These are phyloP conservation scores for Colletotrichum sublineola DNA, from an alignment of 2,329 filamentous ascomycete genomes.

Conservation along the genomic window DNA sequence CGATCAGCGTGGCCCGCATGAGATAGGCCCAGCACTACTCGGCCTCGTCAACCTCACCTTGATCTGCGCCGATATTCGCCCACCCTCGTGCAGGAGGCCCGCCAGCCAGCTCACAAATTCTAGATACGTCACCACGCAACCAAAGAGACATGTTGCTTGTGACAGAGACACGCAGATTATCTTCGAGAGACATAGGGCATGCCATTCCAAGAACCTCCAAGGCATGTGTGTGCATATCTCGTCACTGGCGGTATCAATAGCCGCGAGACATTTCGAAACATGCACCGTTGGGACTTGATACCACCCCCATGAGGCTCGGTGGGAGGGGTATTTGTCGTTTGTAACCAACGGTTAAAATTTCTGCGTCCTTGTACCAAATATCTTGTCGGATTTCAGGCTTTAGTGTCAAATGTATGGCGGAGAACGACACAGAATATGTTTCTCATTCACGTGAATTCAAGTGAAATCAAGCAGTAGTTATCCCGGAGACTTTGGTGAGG, in stretches of 20 bases:
- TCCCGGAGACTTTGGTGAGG: too few species aligned
- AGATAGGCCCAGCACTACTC: too few species aligned
- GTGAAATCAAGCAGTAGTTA: not conserved
- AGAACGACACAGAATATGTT: not conserved
- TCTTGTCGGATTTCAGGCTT: not conserved
- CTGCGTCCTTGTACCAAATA: not conserved
- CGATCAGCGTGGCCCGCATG: not conserved
- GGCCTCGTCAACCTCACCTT: not conserved
- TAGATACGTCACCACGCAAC: not conserved
- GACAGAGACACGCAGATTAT: not conserved
- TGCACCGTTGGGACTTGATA: not conserved
- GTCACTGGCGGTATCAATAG: not conserved
- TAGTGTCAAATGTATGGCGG: not conserved
- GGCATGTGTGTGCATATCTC: not conserved
- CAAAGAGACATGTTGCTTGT: not conserved
- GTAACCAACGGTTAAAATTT: not conserved
- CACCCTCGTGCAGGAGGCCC: not conserved
- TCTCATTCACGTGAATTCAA: not conserved
- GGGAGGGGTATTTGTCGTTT: not conserved
- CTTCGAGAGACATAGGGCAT: not conserved
- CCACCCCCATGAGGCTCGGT: not conserved
- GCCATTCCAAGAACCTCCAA: not conserved
- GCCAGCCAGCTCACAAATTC: not conserved
- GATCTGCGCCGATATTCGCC: not conserved
- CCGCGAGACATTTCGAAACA: not conserved